Conservation (phyloP, 176 grass and related monocot species). For the Avena eriantha region DNA sequence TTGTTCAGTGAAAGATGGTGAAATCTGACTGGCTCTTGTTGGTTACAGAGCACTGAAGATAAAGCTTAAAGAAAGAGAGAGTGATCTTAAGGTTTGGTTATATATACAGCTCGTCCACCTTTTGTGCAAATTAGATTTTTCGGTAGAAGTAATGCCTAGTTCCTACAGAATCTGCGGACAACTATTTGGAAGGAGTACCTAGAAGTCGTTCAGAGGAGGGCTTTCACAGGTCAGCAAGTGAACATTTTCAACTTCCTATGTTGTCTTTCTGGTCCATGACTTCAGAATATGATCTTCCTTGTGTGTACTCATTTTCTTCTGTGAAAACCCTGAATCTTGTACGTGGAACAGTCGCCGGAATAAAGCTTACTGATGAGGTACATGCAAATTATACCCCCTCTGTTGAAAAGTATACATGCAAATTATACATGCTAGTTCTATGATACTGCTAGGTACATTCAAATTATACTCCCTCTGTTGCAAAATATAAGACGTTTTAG, state of each 20-base stretch:
- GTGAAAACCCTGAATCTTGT: slow-evolving; percentile 38
- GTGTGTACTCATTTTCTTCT: neutral
- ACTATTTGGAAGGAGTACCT: slow-evolving; percentile 63
- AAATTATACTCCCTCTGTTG: neutral
- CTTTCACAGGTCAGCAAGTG: slow-evolving; percentile 55
- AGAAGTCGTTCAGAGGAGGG: slow-evolving; percentile 67
- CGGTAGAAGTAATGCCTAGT: neutral
- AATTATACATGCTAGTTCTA: neutral
- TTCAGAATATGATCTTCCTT: neutral
- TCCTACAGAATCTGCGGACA: slow-evolving; percentile 59
- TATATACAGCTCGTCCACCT: slow-evolving; percentile 1
- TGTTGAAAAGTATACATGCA: neutral
- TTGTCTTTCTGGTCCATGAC: neutral
- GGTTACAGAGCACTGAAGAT: slow-evolving; percentile 65
- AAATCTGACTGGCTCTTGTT: neutral
- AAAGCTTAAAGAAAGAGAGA: slow-evolving; percentile 82
- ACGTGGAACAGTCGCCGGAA: slow-evolving; percentile 61
- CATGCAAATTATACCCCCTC: neutral
- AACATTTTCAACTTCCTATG: neutral
- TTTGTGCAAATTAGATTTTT: neutral
- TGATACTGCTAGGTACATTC: neutral
- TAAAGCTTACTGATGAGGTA: slow-evolving; percentile 63
- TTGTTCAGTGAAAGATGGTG: neutral
- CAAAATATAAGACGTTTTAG: too few species aligned
- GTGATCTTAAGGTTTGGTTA: slow-evolving; percentile 66